Conservation (phyloP, 306 rosid genomes). For the Spatholobus suberectus region DNA sequence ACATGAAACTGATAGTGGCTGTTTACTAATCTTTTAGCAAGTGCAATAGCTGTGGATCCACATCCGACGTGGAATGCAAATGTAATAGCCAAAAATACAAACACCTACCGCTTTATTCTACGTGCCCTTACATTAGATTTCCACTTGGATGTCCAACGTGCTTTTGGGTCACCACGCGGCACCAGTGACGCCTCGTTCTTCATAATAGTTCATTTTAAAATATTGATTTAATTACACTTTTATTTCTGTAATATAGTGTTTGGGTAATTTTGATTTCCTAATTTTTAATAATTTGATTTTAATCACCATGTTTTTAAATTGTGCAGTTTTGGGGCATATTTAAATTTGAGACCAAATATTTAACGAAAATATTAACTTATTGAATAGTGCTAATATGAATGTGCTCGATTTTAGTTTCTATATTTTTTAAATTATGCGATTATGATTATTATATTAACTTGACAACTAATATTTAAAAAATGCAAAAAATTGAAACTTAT, state of each 20-base stretch:
- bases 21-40: neutral
- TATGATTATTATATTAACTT: no score
- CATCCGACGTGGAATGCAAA: slow-evolving; percentile 50
- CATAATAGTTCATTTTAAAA: neutral
- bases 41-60: slow-evolving; percentile 1
- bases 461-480: no score
- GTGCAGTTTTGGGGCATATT: no score
- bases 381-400: no score
- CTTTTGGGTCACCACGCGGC: slow-evolving; percentile 27
- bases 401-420: no score
- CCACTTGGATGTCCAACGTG: slow-evolving; percentile 39
- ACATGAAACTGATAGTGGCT: slow-evolving; percentile 1
- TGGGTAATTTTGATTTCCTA: no score
- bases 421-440: no score
- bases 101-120: slow-evolving; percentile 14
- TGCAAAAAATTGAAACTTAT: no score
- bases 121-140: slow-evolving; percentile 45
- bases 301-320: no score
- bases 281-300: no score
- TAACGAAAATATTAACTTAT: no score
- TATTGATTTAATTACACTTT: neutral
- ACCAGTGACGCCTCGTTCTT: neutral
- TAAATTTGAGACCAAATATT: no score
- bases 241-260: neutral
- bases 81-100: slow-evolving; percentile 16